Evolutionary conservation across 2,329 filamentous ascomycete species (phyloP).

Genomic region (Trichoderma atrobrunneum): DNA sequence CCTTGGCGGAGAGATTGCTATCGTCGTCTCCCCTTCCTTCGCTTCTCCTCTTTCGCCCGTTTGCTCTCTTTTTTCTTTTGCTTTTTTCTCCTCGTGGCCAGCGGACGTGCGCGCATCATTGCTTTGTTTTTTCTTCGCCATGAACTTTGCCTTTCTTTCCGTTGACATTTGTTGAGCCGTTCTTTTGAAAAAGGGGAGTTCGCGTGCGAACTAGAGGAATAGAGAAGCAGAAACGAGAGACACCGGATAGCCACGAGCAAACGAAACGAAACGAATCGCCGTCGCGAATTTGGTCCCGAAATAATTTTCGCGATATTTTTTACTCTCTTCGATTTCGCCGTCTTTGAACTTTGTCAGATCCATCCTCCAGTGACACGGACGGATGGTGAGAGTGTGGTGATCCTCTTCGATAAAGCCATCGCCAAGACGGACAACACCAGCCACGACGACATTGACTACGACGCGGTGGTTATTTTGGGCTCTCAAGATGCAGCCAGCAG

Average conservation of each 20-base stretch:
- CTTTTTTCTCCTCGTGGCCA: slow-evolving; percentile 1
- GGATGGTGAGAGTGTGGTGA: background rate
- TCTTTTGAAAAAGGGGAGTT: slow-evolving; percentile 11
- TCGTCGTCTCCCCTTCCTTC: slow-evolving; percentile 9
- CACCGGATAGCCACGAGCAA: slow-evolving; percentile 5
- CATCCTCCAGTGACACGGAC: background rate
- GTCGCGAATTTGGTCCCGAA: background rate
- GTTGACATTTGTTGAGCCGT: slow-evolving; percentile 17
- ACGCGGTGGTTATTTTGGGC: background rate
- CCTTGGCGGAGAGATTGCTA: slow-evolving; percentile 15
- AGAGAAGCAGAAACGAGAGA: background rate
- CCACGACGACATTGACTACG: background rate
- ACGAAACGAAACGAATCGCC: slow-evolving; percentile 19
- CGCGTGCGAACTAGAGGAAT: background rate
- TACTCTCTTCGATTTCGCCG: background rate
- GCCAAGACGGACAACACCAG: background rate
- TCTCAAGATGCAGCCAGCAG: slow-evolving; percentile 19
- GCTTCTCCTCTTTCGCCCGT: background rate
- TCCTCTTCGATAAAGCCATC: background rate
- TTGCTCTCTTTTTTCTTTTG: background rate
- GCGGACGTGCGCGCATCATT: slow-evolving; percentile 11
- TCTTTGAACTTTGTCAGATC: background rate
- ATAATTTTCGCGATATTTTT: background rate
- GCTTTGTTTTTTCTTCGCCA: slow-evolving; percentile 21
- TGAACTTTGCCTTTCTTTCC: slow-evolving; percentile 20